Evolutionary conservation across 1,139 yeast genomes (phyloP), one percentile per base, ranked within the genome.

Genomic region (Debaryomyces udenii): DNA sequence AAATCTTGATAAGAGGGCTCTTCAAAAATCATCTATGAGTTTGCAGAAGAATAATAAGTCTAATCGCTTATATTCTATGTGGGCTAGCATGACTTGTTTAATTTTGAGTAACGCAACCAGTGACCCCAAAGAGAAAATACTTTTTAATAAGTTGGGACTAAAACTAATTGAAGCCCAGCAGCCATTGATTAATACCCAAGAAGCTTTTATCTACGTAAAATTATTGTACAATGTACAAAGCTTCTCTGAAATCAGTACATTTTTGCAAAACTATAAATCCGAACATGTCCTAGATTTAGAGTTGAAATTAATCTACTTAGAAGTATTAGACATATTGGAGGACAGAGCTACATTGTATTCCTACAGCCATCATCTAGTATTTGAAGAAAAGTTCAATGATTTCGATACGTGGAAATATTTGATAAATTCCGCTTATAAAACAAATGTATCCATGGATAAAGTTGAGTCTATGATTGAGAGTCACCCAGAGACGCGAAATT

Each of bases 321-420:
- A 76, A 0, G 59, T 74, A 0, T 59, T 85, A 42, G 59, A 67
- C 7, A 52, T 60, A 14, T 37, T 61, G 6, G 60, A 68, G 40
- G 51, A 63, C n/a, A 82, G 78, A 78, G 58, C 59, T 0, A 48
- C 49, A 6, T 58, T 85, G n/a, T 61, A 52, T 41, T 50, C 59
- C 0, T 69, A 63, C 42, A 50, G 72, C 26, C 30, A 52, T 2
- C 44, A 56, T 1, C 63, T 76, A n/a, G 52, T 81, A 9, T 63
- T 73, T 23, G 64, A 63, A 2, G 64, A 70, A 30, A 59, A 66
- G 4, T 73, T 80, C 41, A 80, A 83, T 49, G 87, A 82, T 54
- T 81, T 74, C 62, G 74, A 78, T 48, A 73, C 83, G 9, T 82
- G 87, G 88, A 74, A 72, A 41, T 56, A 64, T 27, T 62, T 76